Percentiles rank a stretch among this genome's conserved stretches.
These are phyloP conservation scores for Ramichloridium luteum DNA, from an alignment of 2,329 filamentous ascomycete genomes.

Conservation along the genomic window DNA sequence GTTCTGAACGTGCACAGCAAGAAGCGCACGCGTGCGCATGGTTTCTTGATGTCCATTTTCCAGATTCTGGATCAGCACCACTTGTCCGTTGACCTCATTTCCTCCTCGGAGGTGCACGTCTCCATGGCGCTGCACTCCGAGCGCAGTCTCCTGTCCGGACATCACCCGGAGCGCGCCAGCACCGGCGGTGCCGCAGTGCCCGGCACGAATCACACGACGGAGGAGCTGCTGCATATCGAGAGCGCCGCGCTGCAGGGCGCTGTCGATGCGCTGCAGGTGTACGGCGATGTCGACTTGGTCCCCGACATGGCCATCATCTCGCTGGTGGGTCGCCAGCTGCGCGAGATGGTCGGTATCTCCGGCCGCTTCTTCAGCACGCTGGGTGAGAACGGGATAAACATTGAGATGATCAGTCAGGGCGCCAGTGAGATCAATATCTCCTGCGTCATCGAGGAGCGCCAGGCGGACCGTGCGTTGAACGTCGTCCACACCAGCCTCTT, in stretches of 20 bases:
- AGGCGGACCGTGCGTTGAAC: slow-evolving; percentile 87
- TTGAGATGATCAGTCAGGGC: slow-evolving; percentile 99
- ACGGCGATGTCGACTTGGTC: slow-evolving; percentile 82
- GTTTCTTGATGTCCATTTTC: slow-evolving; percentile 91
- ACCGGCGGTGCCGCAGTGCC: too few species aligned
- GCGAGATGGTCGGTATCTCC: slow-evolving; percentile 87
- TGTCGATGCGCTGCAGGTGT: slow-evolving; percentile 60
- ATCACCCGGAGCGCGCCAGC: background rate
- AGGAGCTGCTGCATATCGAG: slow-evolving; percentile 37
- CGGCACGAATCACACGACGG: slow-evolving; percentile 19
- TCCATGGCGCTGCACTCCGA: slow-evolving; percentile 91
- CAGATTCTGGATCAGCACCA: slow-evolving; percentile 75
- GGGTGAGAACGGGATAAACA: slow-evolving; percentile 86
- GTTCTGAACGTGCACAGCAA: slow-evolving; percentile 98
- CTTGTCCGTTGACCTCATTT: slow-evolving; percentile 90
- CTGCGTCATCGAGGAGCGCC: slow-evolving; percentile 84
- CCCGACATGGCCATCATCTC: slow-evolving; percentile 91
- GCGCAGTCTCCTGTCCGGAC: slow-evolving; percentile 39
- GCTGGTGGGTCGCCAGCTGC: slow-evolving; percentile 88
- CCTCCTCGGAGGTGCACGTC: slow-evolving; percentile 90
- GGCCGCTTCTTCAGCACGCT: slow-evolving; percentile 91
- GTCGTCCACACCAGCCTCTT: slow-evolving; percentile 95
- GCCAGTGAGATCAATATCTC: slow-evolving; percentile 99
- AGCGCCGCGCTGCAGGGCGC: slow-evolving; percentile 36
- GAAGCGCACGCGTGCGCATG: slow-evolving; percentile 88